Conservation (phyloP, 129 eudicot genomes). For the Helichrysum umbraculigerum region DNA sequence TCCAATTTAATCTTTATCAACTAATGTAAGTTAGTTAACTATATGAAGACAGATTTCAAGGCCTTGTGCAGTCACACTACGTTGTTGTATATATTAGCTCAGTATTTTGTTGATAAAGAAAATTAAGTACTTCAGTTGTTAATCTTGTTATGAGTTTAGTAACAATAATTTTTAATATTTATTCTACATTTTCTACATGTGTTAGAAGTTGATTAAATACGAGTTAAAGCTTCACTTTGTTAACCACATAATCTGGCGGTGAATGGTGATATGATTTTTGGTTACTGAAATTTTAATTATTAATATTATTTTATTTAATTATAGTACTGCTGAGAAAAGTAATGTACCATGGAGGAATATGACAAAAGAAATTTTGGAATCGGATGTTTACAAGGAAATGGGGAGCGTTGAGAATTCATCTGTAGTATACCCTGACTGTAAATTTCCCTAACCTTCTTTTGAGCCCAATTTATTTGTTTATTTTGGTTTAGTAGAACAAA, state of each 20-base stretch:
- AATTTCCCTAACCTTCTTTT: constrained; percentile 21
- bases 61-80: background rate
- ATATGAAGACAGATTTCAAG: too few species aligned
- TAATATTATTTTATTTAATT: background rate
- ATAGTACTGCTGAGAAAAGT: constrained; percentile 96
- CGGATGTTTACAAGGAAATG: constrained; percentile 82
- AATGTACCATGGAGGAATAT: constrained; percentile 95
- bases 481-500: background rate
- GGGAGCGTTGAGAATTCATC: constrained; percentile 57
- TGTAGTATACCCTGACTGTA: constrained; percentile 83
- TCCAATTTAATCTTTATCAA: too few species aligned
- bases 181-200: background rate
- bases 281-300: background rate
- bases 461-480: background rate
- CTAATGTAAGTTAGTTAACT: too few species aligned
- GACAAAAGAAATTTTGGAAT: constrained; percentile 82
- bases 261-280: background rate
- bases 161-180: background rate
- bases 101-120: background rate
- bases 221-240: too few species aligned
- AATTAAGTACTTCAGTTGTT: background rate
- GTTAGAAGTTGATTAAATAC: background rate
- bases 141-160: background rate
- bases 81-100: background rate
- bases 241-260: too few species aligned